These are phyloP conservation scores for Lobosporangium transversale DNA, from an alignment of 192 early-diverging fungal genomes.

Conservation along the genomic window DNA sequence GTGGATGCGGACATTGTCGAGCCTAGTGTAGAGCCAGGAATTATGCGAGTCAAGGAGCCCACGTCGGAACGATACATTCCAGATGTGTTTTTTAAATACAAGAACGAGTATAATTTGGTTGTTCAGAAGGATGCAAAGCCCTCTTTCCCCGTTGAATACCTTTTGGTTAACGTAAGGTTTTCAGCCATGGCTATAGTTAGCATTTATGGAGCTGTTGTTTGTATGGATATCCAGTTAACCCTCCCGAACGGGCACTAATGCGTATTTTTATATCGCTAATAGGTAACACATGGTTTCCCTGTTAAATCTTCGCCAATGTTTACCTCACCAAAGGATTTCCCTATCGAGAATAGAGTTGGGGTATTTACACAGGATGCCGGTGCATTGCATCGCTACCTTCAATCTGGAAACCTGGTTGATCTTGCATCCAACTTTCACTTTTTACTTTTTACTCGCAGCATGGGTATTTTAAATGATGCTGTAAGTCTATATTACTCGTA, in stretches of 20 bases:
- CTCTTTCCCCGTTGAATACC: slow-evolving; percentile 96
- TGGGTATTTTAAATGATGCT: slow-evolving; percentile 68
- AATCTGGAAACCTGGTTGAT: slow-evolving; percentile 54
- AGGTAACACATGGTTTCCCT: slow-evolving; percentile 92
- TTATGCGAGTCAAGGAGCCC: slow-evolving; percentile 85
- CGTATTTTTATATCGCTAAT: slow-evolving; percentile 37
- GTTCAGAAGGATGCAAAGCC: slow-evolving; percentile 94
- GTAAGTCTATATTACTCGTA: slow-evolving; percentile 20
- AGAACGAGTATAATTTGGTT: slow-evolving; percentile 90
- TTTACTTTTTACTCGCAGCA: slow-evolving; percentile 73
- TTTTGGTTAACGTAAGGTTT: slow-evolving; percentile 92
- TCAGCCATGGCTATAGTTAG: too few species aligned
- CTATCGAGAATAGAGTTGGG: slow-evolving; percentile 82
- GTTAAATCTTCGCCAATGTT: slow-evolving; percentile 81
- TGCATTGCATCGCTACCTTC: slow-evolving; percentile 66
- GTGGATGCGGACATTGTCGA: slow-evolving; percentile 91
- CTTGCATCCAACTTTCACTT: slow-evolving; percentile 89
- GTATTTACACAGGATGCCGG: slow-evolving; percentile 66
- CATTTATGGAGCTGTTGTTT: not conserved
- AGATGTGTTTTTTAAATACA: slow-evolving; percentile 96
- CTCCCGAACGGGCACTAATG: too few species aligned
- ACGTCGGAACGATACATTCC: slow-evolving; percentile 87
- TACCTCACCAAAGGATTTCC: slow-evolving; percentile 64
- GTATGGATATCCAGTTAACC: not conserved
- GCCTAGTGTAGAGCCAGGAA: slow-evolving; percentile 84